Evolutionary conservation across 2,329 filamentous ascomycete species (phyloP), one percentile per base, ranked within the genome.

Genomic region (Alternaria burnsii): DNA sequence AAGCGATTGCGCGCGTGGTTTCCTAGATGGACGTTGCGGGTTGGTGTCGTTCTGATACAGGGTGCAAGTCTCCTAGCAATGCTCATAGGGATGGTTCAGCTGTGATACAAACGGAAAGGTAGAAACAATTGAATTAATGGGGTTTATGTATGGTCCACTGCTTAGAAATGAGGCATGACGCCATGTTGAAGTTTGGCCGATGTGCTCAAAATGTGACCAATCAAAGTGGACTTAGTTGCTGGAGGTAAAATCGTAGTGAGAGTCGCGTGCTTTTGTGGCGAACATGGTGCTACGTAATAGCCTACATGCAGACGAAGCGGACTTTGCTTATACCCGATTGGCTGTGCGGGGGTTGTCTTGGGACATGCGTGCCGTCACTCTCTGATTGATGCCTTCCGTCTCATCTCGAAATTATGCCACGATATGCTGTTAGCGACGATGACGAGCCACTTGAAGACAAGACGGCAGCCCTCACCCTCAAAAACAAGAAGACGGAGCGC

Each of bases 401-500:
- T 41, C 54, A 46, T 24, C 34, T 10, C 46, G 18, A 26, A n/a
- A 54, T 9, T 4, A 76, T 74, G 73, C 66, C 67, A 32, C 73
- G 70, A 47, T 48, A 70, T 50, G 36, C 59, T 48, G 52, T 59
- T 43, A 61, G 55, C 59, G 59, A 70, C 61, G 74, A 80, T 34
- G 74, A 79, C 5, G 82, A 82, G 55, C 81, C 82, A 5, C 76
- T 86, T 12, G 77, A 84, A 28, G 83, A 84, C 61, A 79, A 79
- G n/a, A 87, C 85, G 3, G 80, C 80, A 48, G 73, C 79, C 1
- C 76, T 87, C 14, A 70, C 79, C 1, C 77, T 86, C 24, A 81
- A 74, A 48, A 87, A 85, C 8, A 87, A 86, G 70, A 83, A 83
- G 54, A 86, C 82, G 6, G 81, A 84, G 66, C 82, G 86, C 32